Evolutionary conservation across 805 yeast species (phyloP).

Genomic region (Metschnikowia sp.): DNA sequence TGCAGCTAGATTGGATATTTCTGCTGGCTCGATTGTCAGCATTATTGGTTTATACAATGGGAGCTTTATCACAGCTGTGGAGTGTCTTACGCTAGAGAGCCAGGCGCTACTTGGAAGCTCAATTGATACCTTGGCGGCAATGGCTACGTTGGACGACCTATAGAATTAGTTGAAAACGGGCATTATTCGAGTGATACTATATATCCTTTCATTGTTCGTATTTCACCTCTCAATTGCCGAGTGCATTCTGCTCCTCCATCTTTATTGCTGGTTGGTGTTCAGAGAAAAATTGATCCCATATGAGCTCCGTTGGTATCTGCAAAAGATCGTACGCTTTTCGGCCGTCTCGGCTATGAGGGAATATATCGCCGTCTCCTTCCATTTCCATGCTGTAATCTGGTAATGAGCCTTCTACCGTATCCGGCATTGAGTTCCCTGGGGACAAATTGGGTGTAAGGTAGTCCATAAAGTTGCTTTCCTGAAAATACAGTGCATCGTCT

Average conservation of each 20-base stretch:
- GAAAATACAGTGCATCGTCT: neutral
- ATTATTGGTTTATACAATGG: constrained; percentile 34
- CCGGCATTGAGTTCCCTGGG: constrained; percentile 10
- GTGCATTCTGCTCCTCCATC: neutral
- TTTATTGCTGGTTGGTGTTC: neutral
- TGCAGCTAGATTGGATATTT: neutral
- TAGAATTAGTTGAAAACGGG: neutral
- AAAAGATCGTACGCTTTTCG: constrained; percentile 56
- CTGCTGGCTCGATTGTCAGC: constrained; percentile 26
- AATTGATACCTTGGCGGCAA: constrained; percentile 15
- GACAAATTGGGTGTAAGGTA: constrained; percentile 44
- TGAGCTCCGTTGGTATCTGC: constrained; percentile 61
- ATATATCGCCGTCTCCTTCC: neutral
- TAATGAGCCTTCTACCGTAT: neutral
- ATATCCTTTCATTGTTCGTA: neutral
- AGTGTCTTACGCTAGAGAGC: constrained; percentile 20
- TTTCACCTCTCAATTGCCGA: neutral
- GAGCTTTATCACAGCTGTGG: constrained; percentile 18
- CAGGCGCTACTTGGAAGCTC: constrained; percentile 13
- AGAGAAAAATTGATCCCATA: constrained; percentile 66
- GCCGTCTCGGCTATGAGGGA: constrained; percentile 41
- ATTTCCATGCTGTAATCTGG: neutral
- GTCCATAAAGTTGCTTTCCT: constrained; percentile 30
- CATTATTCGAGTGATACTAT: neutral
- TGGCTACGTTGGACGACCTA: constrained; percentile 14